Evolutionary conservation across 2,329 filamentous ascomycete genomes (phyloP), one percentile per base, ranked within the genome.

Genomic region (Colletotrichum viniferum): DNA sequence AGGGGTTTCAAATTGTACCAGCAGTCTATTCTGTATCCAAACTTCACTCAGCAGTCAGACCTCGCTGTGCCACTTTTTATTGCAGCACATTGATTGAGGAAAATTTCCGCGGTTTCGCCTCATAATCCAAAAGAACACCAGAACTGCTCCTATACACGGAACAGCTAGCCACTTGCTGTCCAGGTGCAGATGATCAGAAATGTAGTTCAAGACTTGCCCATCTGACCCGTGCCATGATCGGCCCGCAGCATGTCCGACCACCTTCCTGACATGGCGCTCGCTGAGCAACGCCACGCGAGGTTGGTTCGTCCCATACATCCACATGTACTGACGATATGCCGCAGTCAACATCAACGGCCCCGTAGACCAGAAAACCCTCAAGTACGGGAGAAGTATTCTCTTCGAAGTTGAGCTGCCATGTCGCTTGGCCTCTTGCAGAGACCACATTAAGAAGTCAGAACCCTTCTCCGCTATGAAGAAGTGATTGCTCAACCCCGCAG

Each of bases 311-410:
- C 60, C 67, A 16, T 76, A 77, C 56, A 74, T 48, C 75, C 74
- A 78, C 3, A 66, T 69, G 38, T 79, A 80, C 7, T 77, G 65
- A 7, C 70, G 76, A n/a, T 75, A 71, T 1, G 77, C 78, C 14
- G 77, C 60, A 3, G 78, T 80, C 4, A 80, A 61, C 79, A 80
- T 80, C 26, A 79, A 30, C 9, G 79, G 79, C 7, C 79, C 79
- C 7, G 79, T 80, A 5, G 79, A 79, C 79, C 79, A 80, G 55
- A 80, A 79, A 0, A 80, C 79, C 16, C 69, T 73, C 7, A 80
- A 69, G n/a, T 80, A 80, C 0, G 79, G 79, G 4, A 80, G 76
- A 5, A 77, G 66, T 26, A 79, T 77, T 0, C 74, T 69, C 4
- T 52, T 69, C 12, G 78, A 74, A 4, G 56, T 36, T 7, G 77